These are phyloP conservation scores for Periconia sp. DNA, from an alignment of 2,329 filamentous ascomycete genomes.

Conservation along the genomic window DNA sequence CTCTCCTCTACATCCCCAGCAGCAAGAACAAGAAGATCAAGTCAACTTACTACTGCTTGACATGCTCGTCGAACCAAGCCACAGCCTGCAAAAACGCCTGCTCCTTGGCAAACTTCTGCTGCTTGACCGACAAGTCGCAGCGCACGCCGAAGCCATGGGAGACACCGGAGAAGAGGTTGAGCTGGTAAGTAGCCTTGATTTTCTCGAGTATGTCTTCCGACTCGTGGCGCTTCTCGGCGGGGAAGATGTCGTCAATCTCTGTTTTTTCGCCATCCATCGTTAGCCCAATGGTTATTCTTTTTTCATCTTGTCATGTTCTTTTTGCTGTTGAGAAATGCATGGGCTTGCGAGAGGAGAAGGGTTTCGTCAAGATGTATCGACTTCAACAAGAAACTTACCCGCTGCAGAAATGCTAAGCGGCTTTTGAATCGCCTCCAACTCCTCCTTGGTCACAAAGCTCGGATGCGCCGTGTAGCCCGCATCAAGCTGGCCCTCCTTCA, in stretches of 20 bases:
- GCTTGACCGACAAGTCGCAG: constrained; percentile 63
- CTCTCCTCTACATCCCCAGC: not conserved
- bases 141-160: constrained; percentile 78
- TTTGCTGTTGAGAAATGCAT: no score
- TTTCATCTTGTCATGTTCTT: not conserved
- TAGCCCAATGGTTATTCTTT: not conserved
- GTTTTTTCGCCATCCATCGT: constrained; percentile 6
- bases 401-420: constrained; percentile 69
- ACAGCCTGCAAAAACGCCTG: constrained; percentile 80
- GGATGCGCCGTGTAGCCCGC: constrained; percentile 79
- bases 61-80: constrained; percentile 73
- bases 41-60: constrained; percentile 49
- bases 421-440: constrained; percentile 62
- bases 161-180: constrained; percentile 75
- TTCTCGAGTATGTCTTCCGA: constrained; percentile 65
- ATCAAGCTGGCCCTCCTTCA: constrained; percentile 64
- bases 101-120: constrained; percentile 75
- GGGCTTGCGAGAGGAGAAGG: not conserved
- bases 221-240: constrained; percentile 59
- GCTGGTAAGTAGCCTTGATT: constrained; percentile 70
- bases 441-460: constrained; percentile 70
- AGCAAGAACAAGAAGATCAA: no score
- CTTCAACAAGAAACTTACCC: no score
- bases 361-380: no score
- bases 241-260: constrained; percentile 67